Percentiles rank a stretch among this genome's conserved stretches.
These are phyloP conservation scores for Kwoniella pini DNA, from an alignment of 768 basidiomycete genomes.

Conservation along the genomic window DNA sequence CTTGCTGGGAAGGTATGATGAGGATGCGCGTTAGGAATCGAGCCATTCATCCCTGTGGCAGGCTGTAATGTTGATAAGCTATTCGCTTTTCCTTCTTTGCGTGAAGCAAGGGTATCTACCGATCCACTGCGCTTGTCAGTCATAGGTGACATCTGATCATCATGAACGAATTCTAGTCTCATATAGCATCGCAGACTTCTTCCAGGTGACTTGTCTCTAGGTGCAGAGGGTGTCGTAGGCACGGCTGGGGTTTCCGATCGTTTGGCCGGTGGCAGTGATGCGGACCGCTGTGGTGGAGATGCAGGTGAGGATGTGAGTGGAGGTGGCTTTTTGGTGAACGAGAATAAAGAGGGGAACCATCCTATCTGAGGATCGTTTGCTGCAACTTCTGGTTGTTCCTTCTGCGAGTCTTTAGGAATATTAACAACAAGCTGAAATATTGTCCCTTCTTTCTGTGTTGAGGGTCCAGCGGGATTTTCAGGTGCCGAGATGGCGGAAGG, in stretches of 20 bases:
- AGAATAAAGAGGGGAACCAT: slow-evolving; percentile 25
- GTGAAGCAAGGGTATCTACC: slow-evolving; percentile 7
- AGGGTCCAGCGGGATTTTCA: not conserved
- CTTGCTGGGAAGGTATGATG: slow-evolving; percentile 9
- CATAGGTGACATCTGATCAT: slow-evolving; percentile 3
- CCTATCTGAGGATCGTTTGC: slow-evolving; percentile 5
- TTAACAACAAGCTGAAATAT: slow-evolving; percentile 20
- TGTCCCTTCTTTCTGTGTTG: not conserved
- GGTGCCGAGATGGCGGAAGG: slow-evolving; percentile 9
- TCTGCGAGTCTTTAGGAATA: not conserved
- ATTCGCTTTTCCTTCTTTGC: slow-evolving; percentile 5
- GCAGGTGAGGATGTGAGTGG: slow-evolving; percentile 4
- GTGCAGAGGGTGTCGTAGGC: not conserved
- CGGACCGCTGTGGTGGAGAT: slow-evolving; percentile 8
- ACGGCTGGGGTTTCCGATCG: not conserved
- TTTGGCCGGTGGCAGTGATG: slow-evolving; percentile 10
- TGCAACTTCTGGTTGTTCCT: not conserved
- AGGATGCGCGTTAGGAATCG: not conserved
- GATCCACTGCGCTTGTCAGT: slow-evolving; percentile 7
- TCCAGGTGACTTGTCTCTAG: slow-evolving; percentile 7
- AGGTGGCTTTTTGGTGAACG: slow-evolving; percentile 10
- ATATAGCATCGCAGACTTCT: slow-evolving; percentile 30
- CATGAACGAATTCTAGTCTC: slow-evolving; percentile 28
- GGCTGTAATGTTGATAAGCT: slow-evolving; percentile 4
- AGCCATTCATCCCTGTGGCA: not conserved